A percentile compares a stretch with the other conserved stretches of the same genome.
phyloP scores from a whole-genome alignment of 805 yeast genomes.

The Monosporozyma siamensis region DNA sequence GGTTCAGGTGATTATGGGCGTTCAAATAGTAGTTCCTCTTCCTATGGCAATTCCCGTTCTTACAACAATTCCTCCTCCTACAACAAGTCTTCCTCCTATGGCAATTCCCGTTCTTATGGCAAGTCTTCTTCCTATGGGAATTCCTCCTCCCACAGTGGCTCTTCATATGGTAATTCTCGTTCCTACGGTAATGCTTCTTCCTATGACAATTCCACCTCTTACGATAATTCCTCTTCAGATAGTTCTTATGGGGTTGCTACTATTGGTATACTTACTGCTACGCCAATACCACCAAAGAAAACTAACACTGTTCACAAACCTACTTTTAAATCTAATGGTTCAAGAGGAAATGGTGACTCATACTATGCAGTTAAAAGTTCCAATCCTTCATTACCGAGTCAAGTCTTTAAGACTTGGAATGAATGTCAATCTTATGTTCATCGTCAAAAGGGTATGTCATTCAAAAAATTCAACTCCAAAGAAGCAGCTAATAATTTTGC shows the following conservation, averaged over 20 bases:
- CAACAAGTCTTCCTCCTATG: not conserved
- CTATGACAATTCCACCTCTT: not conserved
- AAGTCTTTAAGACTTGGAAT: conserved; percentile 27
- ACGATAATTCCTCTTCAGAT: not conserved
- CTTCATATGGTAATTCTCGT: not conserved
- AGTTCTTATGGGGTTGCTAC: not conserved
- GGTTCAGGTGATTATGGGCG: not conserved
- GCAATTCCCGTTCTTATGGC: not conserved
- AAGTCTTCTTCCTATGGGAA: too few species aligned
- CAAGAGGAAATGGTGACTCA: not conserved
- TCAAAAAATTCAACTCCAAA: conserved; percentile 33
- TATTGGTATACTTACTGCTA: not conserved
- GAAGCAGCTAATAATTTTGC: conserved; percentile 30
- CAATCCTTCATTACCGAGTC: conserved; percentile 19
- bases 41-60: not conserved
- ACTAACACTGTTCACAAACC: not conserved
- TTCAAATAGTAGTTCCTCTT: not conserved
- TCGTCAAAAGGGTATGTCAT: conserved; percentile 33
- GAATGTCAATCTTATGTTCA: conserved; percentile 27
- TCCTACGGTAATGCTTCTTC: not conserved
- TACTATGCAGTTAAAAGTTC: conserved; percentile 31
- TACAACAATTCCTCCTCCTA: not conserved
- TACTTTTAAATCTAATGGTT: not conserved
- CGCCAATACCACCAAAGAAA: not conserved
- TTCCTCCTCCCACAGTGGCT: too few species aligned